Evolutionary conservation across 495 filamentous ascomycete genomes (phyloP), one percentile per base, ranked within the genome.

Genomic region (Trichoderma parareesei): DNA sequence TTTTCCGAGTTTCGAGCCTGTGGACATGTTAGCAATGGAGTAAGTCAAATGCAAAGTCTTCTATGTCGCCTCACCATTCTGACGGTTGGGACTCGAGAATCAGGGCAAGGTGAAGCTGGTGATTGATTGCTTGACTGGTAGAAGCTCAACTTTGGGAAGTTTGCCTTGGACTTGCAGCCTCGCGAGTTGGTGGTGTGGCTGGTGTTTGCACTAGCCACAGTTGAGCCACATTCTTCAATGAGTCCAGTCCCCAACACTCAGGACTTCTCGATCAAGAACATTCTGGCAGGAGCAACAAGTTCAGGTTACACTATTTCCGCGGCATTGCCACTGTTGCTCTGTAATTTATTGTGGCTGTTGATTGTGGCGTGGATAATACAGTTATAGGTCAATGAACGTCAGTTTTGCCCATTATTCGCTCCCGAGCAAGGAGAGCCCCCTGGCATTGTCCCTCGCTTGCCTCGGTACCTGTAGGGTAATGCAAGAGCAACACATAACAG

Each of bases 1-100:
- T 98, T 98, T 84, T 97, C 93, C 38, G 89, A 91, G 76, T 98
- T 98, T 46, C 82, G 82, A 68, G 82, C 82, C 82, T 83, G 37
- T 35, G 5, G n/a, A 13, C 8, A 57, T 4, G 3, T 10, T 57
- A 27, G 27, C 27, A 27, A 27, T 27, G 2, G 9, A 57, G 27
- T 1, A 49, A 20, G 20, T 7, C 20, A 16, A 8, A 27, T 6
- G 4, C 14, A 46, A 46, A n/a, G 13, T 9, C 3, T 37, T 16
- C 18, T 57, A 9, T 9, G 18, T 3, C 20, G 0, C 7, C 53
- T 57, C 16, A 57, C 53, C 53, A 57, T 57, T 35, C 13, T 57
- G 33, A 37, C 53, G 27, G 33, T 27, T 49, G 46, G 46, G 8
- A 49, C 0, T 18, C 46, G 46, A 20, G n/a, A 18, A 16, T 9